phyloP scores from a whole-genome alignment of 345 rosid species.

The Gossypium stocksii region DNA sequence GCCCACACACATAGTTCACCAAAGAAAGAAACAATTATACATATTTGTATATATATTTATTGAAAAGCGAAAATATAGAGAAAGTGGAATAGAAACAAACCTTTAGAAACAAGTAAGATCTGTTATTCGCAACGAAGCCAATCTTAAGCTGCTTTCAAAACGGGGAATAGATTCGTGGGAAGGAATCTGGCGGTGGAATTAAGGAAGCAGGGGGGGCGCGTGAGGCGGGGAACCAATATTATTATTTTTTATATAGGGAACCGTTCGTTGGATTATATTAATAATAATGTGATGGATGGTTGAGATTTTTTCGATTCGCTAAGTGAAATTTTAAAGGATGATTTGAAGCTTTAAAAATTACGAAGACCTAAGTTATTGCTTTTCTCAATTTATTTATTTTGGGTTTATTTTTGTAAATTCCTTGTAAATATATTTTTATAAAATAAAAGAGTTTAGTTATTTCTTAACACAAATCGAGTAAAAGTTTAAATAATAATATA shows the following conservation, averaged over 20 bases:
- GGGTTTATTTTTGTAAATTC: no score
- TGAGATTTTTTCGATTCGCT: neutral
- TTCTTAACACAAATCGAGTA: no score
- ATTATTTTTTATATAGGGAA: neutral
- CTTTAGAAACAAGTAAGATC: conserved; percentile 13
- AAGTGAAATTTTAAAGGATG: no score
- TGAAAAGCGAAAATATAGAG: neutral
- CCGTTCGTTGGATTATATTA: neutral
- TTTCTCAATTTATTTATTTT: no score
- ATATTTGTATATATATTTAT: neutral
- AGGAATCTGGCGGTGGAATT: neutral
- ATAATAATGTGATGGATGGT: neutral
- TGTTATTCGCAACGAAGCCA: neutral
- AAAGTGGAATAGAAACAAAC: neutral
- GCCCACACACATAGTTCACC: neutral
- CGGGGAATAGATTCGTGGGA: neutral
- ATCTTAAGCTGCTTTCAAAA: neutral
- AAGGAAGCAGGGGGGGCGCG: no score
- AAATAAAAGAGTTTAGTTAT: no score
- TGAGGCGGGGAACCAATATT: neutral
- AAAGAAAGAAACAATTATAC: neutral
- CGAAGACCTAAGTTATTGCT: no score
- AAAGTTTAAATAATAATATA: no score
- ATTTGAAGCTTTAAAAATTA: no score
- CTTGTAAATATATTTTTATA: no score